Conservation (phyloP, 306 rosid species). For the Erythrophleum fordii region DNA sequence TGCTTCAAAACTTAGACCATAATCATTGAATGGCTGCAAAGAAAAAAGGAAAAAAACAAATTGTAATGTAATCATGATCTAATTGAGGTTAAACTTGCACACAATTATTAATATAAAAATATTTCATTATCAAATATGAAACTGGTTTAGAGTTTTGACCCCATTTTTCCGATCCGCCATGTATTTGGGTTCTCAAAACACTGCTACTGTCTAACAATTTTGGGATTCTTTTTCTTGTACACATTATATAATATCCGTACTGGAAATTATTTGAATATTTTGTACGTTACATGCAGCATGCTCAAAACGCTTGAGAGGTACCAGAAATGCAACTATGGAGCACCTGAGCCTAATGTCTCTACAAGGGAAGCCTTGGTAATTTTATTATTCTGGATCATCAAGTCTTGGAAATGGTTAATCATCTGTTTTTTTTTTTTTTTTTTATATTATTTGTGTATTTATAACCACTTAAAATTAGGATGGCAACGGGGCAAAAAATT, state of each 20-base stretch:
- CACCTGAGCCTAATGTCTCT: slow-evolving; percentile 85
- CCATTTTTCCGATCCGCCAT: not conserved
- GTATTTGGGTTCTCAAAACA: not conserved
- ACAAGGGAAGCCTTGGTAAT: slow-evolving; percentile 91
- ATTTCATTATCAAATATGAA: not conserved
- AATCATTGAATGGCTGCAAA: not conserved
- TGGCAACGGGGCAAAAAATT: no score
- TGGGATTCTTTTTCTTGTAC: not conserved
- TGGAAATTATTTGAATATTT: not conserved
- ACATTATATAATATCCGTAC: not conserved
- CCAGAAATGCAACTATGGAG: slow-evolving; percentile 97
- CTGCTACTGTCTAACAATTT: not conserved
- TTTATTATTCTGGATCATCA: not conserved
- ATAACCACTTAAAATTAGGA: not conserved
- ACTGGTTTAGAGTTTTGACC: not conserved
- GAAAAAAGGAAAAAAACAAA: not conserved
- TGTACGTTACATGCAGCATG: slow-evolving; percentile 62
- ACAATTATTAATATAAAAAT: not conserved
- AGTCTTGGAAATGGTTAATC: slow-evolving; percentile 39
- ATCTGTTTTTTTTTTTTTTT: slow-evolving; percentile 4
- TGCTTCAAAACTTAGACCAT: not conserved
- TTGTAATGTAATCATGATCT: not conserved
- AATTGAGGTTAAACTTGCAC: not conserved
- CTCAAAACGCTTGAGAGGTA: slow-evolving; percentile 99
- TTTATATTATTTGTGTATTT: not conserved